Conservation (phyloP, 768 basidiomycete species). For the Amanita rubescens region DNA sequence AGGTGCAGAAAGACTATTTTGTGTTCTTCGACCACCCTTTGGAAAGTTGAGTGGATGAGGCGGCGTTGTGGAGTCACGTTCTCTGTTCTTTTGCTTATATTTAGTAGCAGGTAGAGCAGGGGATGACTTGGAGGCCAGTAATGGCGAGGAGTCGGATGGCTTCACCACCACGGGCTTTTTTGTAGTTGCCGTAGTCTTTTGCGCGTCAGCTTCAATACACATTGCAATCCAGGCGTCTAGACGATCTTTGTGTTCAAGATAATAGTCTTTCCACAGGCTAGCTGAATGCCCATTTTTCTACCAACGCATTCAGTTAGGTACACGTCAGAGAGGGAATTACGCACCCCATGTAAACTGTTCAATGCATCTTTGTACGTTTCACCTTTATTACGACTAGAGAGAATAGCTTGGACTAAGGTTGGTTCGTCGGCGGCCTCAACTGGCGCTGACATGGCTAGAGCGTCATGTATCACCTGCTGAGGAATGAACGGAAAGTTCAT, state of each 20-base stretch:
- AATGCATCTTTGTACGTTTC: slow-evolving; percentile 57
- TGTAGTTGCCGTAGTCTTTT: slow-evolving; percentile 2
- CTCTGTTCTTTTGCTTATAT: slow-evolving; percentile 14
- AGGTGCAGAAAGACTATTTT: slow-evolving; percentile 56
- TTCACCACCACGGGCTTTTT: slow-evolving; percentile 29
- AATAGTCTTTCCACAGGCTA: slow-evolving; percentile 76
- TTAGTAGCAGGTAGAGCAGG: slow-evolving; percentile 16
- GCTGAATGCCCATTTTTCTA: slow-evolving; percentile 47
- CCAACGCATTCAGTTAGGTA: slow-evolving; percentile 12
- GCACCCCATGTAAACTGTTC: slow-evolving; percentile 60
- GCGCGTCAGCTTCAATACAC: slow-evolving; percentile 17
- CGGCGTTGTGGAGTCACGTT: slow-evolving; percentile 12
- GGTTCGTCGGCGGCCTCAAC: slow-evolving; percentile 52
- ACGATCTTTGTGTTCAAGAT: slow-evolving; percentile 58
- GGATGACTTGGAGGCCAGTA: slow-evolving; percentile 14
- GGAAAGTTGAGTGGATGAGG: slow-evolving; percentile 18
- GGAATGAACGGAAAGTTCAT: slow-evolving; percentile 39
- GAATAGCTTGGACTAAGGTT: slow-evolving; percentile 43
- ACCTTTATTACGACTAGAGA: slow-evolving; percentile 31
- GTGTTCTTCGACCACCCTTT: slow-evolving; percentile 36
- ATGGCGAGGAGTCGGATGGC: slow-evolving; percentile 22
- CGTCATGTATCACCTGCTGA: slow-evolving; percentile 51
- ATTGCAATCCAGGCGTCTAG: slow-evolving; percentile 41
- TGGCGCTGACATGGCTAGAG: slow-evolving; percentile 45
- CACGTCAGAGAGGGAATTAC: slow-evolving; percentile 14